A percentile compares a stretch with the other conserved stretches of the same genome.
phyloP scores from a whole-genome alignment of 495 filamentous ascomycete genomes.

The Xylaria sp. region DNA sequence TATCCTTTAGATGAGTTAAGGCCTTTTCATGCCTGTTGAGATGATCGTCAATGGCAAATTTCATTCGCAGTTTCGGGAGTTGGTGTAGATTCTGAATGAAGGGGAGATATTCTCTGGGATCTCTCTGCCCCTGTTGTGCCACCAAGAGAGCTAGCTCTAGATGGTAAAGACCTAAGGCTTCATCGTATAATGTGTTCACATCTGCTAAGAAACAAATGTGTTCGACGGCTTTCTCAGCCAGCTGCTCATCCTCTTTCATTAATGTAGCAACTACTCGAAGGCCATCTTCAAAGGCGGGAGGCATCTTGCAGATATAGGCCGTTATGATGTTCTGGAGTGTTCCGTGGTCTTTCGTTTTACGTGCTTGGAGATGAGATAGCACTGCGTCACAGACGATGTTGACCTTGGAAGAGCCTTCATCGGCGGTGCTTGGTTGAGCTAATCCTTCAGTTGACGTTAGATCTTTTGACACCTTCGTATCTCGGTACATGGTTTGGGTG shows the following conservation, averaged over 20 bases:
- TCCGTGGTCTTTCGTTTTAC: slow-evolving; percentile 64
- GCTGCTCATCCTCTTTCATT: slow-evolving; percentile 67
- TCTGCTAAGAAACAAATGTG: slow-evolving; percentile 98
- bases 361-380: slow-evolving; percentile 66
- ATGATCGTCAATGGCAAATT: slow-evolving; percentile 88
- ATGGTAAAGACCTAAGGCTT: slow-evolving; percentile 88
- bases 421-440: slow-evolving; percentile 8
- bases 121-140: slow-evolving; percentile 94
- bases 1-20: slow-evolving; percentile 71
- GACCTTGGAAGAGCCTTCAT: slow-evolving; percentile 64
- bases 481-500: slow-evolving; percentile 89
- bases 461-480: slow-evolving; percentile 63
- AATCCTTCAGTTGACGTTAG: slow-evolving; percentile 30
- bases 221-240: slow-evolving; percentile 85
- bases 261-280: slow-evolving; percentile 77
- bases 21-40: slow-evolving; percentile 79
- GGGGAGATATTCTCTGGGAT: slow-evolving; percentile 94
- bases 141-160: slow-evolving; percentile 88
- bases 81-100: slow-evolving; percentile 87
- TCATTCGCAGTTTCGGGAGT: slow-evolving; percentile 68
- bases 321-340: slow-evolving; percentile 89
- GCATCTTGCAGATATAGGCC: slow-evolving; percentile 89
- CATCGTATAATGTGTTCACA: slow-evolving; percentile 90
- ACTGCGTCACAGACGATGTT: slow-evolving; percentile 92
- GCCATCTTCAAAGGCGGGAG: slow-evolving; percentile 88